Evolutionary conservation across 148 eudicot species (phyloP).

Genomic region (Rhododendron henanense): DNA sequence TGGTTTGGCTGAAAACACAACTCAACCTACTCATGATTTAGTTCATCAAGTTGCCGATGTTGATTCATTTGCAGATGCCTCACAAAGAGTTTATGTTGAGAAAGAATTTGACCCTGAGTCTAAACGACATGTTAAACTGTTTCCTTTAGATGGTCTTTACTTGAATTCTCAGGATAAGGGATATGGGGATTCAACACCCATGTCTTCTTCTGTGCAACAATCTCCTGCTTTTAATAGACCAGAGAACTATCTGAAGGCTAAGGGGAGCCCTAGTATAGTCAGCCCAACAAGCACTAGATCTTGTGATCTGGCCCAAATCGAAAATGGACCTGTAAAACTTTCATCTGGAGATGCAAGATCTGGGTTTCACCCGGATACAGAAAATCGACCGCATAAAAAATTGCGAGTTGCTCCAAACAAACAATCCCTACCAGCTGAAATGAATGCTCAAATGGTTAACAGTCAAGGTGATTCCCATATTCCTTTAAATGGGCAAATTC

Average conservation of each 20-base stretch:
- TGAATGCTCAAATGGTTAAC: not conserved
- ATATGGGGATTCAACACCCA: constrained; percentile 18
- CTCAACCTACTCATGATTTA: constrained; percentile 19
- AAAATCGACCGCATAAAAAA: constrained; percentile 21
- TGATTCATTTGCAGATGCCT: constrained; percentile 16
- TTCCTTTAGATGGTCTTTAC: constrained; percentile 30
- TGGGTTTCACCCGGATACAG: constrained; percentile 21
- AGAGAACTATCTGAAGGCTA: constrained; percentile 15
- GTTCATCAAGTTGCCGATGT: constrained; percentile 19
- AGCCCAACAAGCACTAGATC: constrained; percentile 20
- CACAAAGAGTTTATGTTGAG: constrained; percentile 17
- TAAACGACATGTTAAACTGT: constrained; percentile 21
- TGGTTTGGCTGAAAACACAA: constrained; percentile 10
- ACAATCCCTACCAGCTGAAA: constrained; percentile 10
- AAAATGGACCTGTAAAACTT: constrained; percentile 21
- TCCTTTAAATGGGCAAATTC: constrained; percentile 28
- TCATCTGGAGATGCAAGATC: constrained; percentile 22
- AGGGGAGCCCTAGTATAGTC: constrained; percentile 17
- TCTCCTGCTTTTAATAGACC: constrained; percentile 10
- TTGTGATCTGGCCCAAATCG: constrained; percentile 22
- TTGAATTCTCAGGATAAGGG: constrained; percentile 34
- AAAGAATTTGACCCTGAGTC: constrained; percentile 20
- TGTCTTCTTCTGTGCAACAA: constrained; percentile 17
- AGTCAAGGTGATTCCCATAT: not conserved
- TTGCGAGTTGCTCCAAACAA: constrained; percentile 30